phyloP scores from a whole-genome alignment of 768 basidiomycete genomes.

The Nidularia pulvinata region DNA sequence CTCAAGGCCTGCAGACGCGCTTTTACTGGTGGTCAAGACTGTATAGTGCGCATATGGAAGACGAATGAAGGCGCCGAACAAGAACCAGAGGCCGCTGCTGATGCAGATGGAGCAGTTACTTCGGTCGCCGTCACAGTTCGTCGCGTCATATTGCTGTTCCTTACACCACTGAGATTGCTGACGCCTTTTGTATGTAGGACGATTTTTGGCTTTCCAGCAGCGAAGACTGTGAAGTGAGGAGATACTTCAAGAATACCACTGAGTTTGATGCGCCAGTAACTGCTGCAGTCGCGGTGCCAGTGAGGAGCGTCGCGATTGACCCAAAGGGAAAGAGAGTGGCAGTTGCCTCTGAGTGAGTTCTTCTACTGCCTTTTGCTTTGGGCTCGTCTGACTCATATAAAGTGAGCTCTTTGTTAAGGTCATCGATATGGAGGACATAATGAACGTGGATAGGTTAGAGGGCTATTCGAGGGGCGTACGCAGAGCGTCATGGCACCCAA shows the following conservation, averaged over 20 bases:
- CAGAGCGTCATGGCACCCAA: constrained; percentile 89
- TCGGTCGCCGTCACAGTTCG: constrained; percentile 61
- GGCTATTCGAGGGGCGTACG: constrained; percentile 82
- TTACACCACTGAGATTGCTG: constrained; percentile 1
- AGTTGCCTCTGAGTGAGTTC: constrained; percentile 86
- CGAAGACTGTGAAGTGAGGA: constrained; percentile 70
- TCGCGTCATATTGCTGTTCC: constrained; percentile 5
- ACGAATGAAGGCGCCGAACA: constrained; percentile 58
- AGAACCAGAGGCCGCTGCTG: constrained; percentile 65
- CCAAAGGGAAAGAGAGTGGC: constrained; percentile 75
- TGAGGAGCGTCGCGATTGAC: constrained; percentile 79
- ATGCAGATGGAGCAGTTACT: constrained; percentile 66
- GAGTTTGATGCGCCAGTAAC: constrained; percentile 67
- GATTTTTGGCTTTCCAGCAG: constrained; percentile 50
- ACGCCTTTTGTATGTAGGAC: constrained; percentile 23
- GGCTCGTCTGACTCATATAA: constrained; percentile 8
- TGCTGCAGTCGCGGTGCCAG: constrained; percentile 60
- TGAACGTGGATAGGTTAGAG: constrained; percentile 56
- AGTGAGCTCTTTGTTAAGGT: constrained; percentile 83
- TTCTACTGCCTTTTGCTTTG: background rate
- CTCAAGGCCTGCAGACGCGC: constrained; percentile 30
- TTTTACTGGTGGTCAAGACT: constrained; percentile 78
- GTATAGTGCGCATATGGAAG: constrained; percentile 75
- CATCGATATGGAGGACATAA: constrained; percentile 70
- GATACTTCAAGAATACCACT: constrained; percentile 60